These are phyloP conservation scores for Lepraria neglecta DNA, from an alignment of 495 filamentous ascomycete species.

Conservation along the genomic window DNA sequence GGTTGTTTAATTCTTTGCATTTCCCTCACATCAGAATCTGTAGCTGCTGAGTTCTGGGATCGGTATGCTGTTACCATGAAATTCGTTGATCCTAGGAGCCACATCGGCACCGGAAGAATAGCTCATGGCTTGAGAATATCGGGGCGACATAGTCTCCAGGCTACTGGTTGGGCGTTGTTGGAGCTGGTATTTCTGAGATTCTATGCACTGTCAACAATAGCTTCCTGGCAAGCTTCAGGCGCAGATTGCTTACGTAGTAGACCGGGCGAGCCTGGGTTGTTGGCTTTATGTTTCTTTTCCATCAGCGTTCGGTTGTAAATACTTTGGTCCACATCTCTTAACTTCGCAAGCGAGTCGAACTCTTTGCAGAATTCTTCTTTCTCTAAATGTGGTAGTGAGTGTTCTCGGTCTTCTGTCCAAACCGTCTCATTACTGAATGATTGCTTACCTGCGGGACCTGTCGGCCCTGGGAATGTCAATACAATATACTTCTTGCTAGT, in stretches of 20 bases:
- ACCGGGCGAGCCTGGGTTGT: constrained; percentile 4
- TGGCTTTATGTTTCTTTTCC: constrained; percentile 13
- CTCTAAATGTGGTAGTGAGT: constrained; percentile 6
- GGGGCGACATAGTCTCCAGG: background rate
- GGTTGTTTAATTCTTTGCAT: too few relatives aligned
- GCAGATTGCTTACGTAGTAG: background rate
- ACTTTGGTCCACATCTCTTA: constrained; percentile 17
- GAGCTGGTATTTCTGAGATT: background rate
- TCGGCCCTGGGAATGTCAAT: constrained; percentile 18
- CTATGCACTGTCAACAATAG: background rate
- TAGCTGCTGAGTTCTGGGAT: background rate
- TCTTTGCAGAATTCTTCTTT: constrained; percentile 23
- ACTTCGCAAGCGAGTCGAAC: constrained; percentile 12
- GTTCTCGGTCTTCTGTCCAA: background rate
- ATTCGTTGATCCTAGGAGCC: background rate
- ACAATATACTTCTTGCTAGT: constrained; percentile 20
- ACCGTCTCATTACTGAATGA: background rate
- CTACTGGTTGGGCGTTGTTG: background rate
- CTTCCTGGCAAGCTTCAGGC: too few relatives aligned
- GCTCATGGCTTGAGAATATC: background rate
- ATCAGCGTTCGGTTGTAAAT: constrained; percentile 14
- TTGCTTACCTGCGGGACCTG: constrained; percentile 22
- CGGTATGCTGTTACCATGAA: background rate
- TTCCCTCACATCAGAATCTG: background rate
- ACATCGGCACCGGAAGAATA: background rate